A percentile compares a stretch with the other conserved stretches of the same genome.
These are phyloP conservation scores for Chrysanthemum lavandulifolium DNA, from an alignment of 129 eudicot species.

Conservation along the genomic window DNA sequence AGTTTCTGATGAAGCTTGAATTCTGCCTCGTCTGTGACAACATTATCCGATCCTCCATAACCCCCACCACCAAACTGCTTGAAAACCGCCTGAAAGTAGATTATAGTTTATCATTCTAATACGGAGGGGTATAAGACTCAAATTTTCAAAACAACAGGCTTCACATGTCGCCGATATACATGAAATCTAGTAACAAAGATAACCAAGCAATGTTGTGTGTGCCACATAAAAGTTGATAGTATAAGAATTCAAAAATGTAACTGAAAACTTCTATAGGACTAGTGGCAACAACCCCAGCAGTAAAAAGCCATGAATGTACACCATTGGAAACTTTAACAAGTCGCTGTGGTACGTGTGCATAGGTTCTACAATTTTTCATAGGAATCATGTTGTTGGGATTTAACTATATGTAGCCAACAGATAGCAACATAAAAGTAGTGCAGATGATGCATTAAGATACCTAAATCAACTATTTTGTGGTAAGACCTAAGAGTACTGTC, in stretches of 20 bases:
- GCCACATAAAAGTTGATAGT: background rate
- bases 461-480: background rate
- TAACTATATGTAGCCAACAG: background rate
- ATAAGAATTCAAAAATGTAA: background rate
- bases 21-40: slow-evolving; percentile 66
- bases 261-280: slow-evolving; percentile 1
- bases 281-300: background rate
- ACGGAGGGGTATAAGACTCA: background rate
- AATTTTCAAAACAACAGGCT: background rate
- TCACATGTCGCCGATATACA: background rate
- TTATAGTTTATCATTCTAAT: background rate
- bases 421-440: slow-evolving; percentile 5
- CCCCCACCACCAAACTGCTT: slow-evolving; percentile 87
- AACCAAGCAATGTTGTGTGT: slow-evolving; percentile 9
- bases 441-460: background rate
- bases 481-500: background rate
- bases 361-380: slow-evolving; percentile 7
- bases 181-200: background rate
- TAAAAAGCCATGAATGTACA: background rate
- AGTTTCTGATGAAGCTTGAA: slow-evolving; percentile 78
- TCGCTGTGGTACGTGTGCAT: background rate
- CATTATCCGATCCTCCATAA: slow-evolving; percentile 63
- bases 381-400: slow-evolving; percentile 4
- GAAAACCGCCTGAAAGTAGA: slow-evolving; percentile 66
- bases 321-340: slow-evolving; percentile 1